Percentiles rank a stretch among this genome's conserved stretches.
These are phyloP conservation scores for Aspergillus texensis DNA, from an alignment of 2,329 filamentous ascomycete genomes.

Conservation along the genomic window DNA sequence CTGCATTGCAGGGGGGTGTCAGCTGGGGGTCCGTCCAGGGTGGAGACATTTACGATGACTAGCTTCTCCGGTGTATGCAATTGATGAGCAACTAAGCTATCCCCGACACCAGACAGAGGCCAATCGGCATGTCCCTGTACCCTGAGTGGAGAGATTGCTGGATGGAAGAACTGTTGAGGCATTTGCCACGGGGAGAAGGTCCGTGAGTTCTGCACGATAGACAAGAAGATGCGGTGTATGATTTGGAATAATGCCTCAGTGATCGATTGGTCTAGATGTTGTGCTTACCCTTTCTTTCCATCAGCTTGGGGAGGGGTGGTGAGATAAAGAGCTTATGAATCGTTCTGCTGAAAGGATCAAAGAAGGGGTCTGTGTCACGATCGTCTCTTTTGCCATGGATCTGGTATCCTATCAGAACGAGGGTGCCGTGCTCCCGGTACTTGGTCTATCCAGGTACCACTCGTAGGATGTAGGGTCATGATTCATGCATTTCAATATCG, in stretches of 20 bases:
- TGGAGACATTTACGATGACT: neutral
- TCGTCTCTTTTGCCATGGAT: neutral
- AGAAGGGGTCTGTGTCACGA: neutral
- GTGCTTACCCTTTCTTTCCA: neutral
- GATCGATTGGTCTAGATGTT: neutral
- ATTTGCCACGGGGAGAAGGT: neutral
- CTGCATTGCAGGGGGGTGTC: neutral
- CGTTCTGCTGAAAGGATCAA: neutral
- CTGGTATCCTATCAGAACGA: neutral
- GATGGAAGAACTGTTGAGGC: neutral
- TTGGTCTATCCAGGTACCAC: neutral
- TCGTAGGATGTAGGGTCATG: neutral
- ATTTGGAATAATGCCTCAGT: neutral
- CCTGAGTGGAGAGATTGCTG: neutral
- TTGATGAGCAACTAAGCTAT: constrained; percentile 2
- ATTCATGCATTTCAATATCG: neutral
- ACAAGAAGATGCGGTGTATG: neutral
- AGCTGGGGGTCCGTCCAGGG: neutral
- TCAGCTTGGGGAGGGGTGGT: neutral
- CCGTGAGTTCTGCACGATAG: neutral
- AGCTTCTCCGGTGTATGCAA: neutral
- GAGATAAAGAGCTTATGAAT: neutral
- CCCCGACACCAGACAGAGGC: neutral
- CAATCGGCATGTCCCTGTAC: neutral
- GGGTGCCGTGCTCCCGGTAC: neutral